phyloP scores from a whole-genome alignment of 2,329 filamentous ascomycete species.

The Cercospora nicotianae region DNA sequence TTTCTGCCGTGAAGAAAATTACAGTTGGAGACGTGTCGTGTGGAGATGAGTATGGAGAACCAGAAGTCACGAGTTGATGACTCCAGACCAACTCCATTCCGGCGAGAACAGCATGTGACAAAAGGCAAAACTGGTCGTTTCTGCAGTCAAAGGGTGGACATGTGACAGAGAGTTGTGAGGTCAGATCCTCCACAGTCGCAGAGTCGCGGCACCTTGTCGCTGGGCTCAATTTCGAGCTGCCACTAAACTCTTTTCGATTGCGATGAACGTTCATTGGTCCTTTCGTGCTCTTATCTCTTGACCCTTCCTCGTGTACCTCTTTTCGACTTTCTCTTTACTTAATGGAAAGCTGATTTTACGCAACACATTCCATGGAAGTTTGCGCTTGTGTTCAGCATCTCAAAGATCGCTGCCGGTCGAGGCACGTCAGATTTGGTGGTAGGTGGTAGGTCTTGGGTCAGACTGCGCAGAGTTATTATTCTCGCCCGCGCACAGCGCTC shows the following conservation, averaged over 20 bases:
- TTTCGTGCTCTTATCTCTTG: background rate
- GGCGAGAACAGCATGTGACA: background rate
- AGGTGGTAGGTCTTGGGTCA: background rate
- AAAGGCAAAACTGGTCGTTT: background rate
- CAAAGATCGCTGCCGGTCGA: slow-evolving; percentile 1
- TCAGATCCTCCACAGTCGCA: background rate
- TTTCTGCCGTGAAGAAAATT: background rate
- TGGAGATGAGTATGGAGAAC: background rate
- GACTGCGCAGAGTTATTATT: background rate
- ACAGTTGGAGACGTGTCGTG: background rate
- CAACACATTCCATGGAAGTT: slow-evolving; percentile 3
- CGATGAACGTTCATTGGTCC: background rate
- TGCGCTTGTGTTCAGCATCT: slow-evolving; percentile 9
- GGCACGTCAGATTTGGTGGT: background rate
- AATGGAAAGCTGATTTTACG: background rate
- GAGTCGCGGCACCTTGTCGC: background rate
- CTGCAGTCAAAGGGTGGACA: background rate
- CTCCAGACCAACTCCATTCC: background rate
- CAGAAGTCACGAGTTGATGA: background rate
- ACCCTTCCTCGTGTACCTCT: background rate
- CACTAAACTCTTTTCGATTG: background rate
- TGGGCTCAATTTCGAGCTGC: background rate
- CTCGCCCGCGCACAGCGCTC: background rate
- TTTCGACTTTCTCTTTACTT: slow-evolving; percentile 5
- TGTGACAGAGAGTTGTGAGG: background rate